These are phyloP conservation scores for Skeletonema menzelii DNA, from an alignment of 108 stramenopile genomes.

Conservation along the genomic window DNA sequence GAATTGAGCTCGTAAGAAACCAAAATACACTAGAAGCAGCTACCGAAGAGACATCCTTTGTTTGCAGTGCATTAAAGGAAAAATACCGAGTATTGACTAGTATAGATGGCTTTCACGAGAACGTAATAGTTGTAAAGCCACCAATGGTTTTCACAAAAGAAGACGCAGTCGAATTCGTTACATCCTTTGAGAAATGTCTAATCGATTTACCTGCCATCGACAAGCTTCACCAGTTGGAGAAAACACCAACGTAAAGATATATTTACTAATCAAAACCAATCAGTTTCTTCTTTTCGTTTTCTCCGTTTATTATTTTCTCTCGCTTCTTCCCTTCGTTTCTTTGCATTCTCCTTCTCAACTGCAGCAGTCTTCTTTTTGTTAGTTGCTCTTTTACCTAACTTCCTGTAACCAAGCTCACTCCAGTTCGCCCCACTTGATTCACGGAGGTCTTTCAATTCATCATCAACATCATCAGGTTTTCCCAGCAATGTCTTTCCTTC, in stretches of 20 bases:
- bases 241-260: conserved; percentile 35
- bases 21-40: conserved; percentile 61
- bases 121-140: conserved; percentile 95
- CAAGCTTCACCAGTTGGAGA: conserved; percentile 17
- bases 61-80: conserved; percentile 75
- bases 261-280: conserved; percentile 8
- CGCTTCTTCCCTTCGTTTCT: conserved; percentile 40
- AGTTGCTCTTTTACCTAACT: conserved; percentile 62
- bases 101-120: conserved; percentile 88
- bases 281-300: conserved; percentile 32
- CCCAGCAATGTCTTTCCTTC: conserved; percentile 74
- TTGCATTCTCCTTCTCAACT: conserved; percentile 23
- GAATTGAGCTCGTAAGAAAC: conserved; percentile 87
- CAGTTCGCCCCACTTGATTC: conserved; percentile 63
- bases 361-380: conserved; percentile 66
- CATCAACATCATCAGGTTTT: conserved; percentile 68
- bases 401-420: conserved; percentile 58
- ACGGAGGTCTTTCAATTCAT: conserved; percentile 70
- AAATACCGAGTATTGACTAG: conserved; percentile 78
- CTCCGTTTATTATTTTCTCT: conserved; percentile 44
- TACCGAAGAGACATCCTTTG: conserved; percentile 70
- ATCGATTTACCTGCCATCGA: conserved; percentile 34
- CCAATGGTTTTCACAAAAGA: conserved; percentile 87
- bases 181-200: conserved; percentile 57
- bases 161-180: conserved; percentile 73